Conservation (phyloP, 2,329 filamentous ascomycete species). For the Neofusicoccum sp. region DNA sequence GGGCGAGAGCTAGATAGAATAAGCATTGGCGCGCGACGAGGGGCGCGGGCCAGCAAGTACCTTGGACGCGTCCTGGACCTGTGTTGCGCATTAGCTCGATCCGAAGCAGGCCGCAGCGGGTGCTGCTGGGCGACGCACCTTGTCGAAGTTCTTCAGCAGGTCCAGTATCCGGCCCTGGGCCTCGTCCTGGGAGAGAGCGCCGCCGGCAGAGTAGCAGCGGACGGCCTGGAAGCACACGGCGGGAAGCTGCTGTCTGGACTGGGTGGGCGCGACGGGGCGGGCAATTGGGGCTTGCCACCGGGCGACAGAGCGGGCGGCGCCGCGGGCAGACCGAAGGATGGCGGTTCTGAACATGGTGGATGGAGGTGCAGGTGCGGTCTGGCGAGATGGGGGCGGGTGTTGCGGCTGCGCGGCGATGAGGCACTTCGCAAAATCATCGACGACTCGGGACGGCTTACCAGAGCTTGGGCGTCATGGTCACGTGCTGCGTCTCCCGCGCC, state of each 20-base stretch:
- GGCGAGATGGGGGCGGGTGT: constrained; percentile 24
- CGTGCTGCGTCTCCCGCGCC: constrained; percentile 2
- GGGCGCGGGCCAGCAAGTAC: constrained; percentile 36
- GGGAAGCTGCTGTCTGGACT: constrained; percentile 60
- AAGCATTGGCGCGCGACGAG: constrained; percentile 22
- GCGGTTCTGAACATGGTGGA: constrained; percentile 84
- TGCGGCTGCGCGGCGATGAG: constrained; percentile 18
- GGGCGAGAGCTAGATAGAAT: constrained; percentile 66
- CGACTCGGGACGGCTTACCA: constrained; percentile 13
- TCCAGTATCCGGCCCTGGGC: constrained; percentile 90
- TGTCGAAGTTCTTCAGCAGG: constrained; percentile 94
- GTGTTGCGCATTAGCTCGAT: constrained; percentile 29
- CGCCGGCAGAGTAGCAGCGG: constrained; percentile 82
- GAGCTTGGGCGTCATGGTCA: constrained; percentile 18
- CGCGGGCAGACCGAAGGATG: constrained; percentile 72
- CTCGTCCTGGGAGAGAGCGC: constrained; percentile 76
- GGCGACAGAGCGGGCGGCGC: constrained; percentile 42
- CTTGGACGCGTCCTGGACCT: constrained; percentile 64
- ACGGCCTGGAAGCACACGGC: constrained; percentile 65
- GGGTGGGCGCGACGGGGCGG: constrained; percentile 60
- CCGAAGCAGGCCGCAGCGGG: constrained; percentile 5
- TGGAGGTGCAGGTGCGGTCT: constrained; percentile 20
- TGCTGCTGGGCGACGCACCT: constrained; percentile 56
- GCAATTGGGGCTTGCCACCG: constrained; percentile 51
- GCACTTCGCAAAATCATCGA: constrained; percentile 19